phyloP scores from a whole-genome alignment of 2,329 filamentous ascomycete species.

The Saccharata proteae region DNA sequence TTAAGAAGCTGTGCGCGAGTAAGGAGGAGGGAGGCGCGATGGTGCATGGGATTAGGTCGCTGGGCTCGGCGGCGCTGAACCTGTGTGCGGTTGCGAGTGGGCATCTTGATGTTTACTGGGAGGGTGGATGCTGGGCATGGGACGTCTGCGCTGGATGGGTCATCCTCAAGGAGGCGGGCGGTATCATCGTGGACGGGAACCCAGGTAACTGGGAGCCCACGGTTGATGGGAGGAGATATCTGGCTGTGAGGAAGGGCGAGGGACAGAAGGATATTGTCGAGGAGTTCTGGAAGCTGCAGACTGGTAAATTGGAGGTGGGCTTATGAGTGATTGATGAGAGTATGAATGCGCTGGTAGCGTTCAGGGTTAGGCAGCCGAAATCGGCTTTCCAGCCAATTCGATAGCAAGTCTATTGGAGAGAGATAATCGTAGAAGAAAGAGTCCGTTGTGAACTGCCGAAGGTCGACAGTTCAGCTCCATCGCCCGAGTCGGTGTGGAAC shows the following conservation, averaged over 20 bases:
- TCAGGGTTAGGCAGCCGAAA: no score
- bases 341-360: no score
- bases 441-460: no score
- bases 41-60: conserved; percentile 60
- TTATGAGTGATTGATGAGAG: conserved; percentile 11
- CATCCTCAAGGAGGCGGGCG: conserved; percentile 62
- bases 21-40: conserved; percentile 57
- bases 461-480: no score
- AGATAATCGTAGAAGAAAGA: no score
- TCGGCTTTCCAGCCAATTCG: no score
- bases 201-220: conserved; percentile 54
- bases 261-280: conserved; percentile 35
- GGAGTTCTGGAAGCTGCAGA: conserved; percentile 36
- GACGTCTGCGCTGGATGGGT: conserved; percentile 76
- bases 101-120: conserved; percentile 65
- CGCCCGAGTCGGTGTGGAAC: no score
- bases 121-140: conserved; percentile 76
- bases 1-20: conserved; percentile 39
- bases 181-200: conserved; percentile 60
- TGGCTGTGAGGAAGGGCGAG: conserved; percentile 34
- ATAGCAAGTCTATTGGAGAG: no score
- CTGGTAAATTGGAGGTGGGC: conserved; percentile 33
- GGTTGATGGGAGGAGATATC: conserved; percentile 46
- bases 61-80: conserved; percentile 66
- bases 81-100: conserved; percentile 61